A percentile compares a stretch with the other conserved stretches of the same genome.
Evolutionary conservation across 2,329 filamentous ascomycete genomes (phyloP).

Genomic region (Colletotrichum kahawae): DNA sequence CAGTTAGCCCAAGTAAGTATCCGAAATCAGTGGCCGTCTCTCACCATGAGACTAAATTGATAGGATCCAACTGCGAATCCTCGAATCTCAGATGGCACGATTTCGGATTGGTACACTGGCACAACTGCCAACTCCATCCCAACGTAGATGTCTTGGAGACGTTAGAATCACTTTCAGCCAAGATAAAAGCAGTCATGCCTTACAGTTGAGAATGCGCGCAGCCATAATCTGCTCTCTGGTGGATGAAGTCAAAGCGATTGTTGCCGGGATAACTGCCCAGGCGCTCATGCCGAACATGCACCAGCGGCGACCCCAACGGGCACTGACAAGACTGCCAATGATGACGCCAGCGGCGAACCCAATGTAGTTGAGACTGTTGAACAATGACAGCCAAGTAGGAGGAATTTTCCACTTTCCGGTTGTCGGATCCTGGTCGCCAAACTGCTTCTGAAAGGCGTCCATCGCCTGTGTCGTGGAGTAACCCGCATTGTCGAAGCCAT

Average conservation of each 20-base stretch:
- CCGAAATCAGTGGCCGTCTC: too few relatives aligned
- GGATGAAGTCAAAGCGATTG: slow-evolving; percentile 35
- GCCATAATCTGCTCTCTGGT: slow-evolving; percentile 36
- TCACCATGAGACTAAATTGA: slow-evolving; percentile 34
- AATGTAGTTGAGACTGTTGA: slow-evolving; percentile 39
- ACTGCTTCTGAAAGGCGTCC: slow-evolving; percentile 37
- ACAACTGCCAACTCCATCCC: slow-evolving; percentile 45
- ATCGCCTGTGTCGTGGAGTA: slow-evolving; percentile 43
- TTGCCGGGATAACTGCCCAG: slow-evolving; percentile 38
- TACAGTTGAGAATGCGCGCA: slow-evolving; percentile 38
- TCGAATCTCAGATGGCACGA: slow-evolving; percentile 33
- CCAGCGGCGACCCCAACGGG: slow-evolving; percentile 36
- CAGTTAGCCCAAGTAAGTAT: background rate
- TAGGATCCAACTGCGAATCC: slow-evolving; percentile 40
- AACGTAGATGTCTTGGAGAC: slow-evolving; percentile 34
- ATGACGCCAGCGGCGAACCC: slow-evolving; percentile 34
- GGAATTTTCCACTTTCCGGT: slow-evolving; percentile 28
- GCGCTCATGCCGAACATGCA: slow-evolving; percentile 42
- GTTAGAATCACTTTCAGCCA: background rate
- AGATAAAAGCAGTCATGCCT: background rate
- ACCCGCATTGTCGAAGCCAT: slow-evolving; percentile 40
- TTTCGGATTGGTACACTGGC: slow-evolving; percentile 41
- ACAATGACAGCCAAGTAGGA: slow-evolving; percentile 38
- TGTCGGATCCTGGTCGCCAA: slow-evolving; percentile 30
- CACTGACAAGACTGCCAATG: slow-evolving; percentile 30